Evolutionary conservation across 371 early-diverging fungal species (phyloP), one percentile per base, ranked within the genome.

Genomic region (Saksenaea vasiformis): DNA sequence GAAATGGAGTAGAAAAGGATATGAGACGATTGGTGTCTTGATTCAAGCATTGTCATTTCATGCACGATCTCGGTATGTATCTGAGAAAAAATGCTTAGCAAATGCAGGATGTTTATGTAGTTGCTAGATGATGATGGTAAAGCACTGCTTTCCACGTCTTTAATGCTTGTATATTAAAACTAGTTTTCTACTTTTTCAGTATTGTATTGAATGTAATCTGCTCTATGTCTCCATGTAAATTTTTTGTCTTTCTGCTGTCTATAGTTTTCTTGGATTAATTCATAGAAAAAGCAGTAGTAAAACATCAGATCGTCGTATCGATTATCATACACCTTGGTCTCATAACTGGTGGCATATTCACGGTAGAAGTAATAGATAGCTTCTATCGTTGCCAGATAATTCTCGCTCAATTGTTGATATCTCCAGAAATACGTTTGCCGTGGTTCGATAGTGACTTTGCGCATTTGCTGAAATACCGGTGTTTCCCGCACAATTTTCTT

Each of bases 361-460:
- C 87, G 80, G 74, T 90, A 93, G 54, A 95, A 83, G 68, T 91
- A 95, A 63, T 97, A 96, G 39, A 96, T 93, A 7, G 98, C 98
- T 74, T 97, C 98, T 59, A 97, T 95, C 1, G 98, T 97, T 0
- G 96, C 92, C 51, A 97, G 69, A 67, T 91, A 85, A 58, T 83
- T 77, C 17, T 86, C 85, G 41, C 88, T 87, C 34, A 85, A 72
- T 53, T 85, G 79, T 73, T 97, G 98, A 69, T 85, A 92, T 51
- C 98, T 81, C 97, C 97, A 97, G 70, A 97, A 97, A 56, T 87
- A 72, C 0, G 98, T 97, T 60, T 79, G 76, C 24, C 90, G 86
- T 5, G 89, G 87, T 34, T 82, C 66, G 71, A 85, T 86, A 5
- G 79, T 80, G 28, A 88, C 90, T 68, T 85, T 84, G 54, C 83